Conservation (phyloP, 1,284 basidiomycete species). For the Ceratobasidium sp. region DNA sequence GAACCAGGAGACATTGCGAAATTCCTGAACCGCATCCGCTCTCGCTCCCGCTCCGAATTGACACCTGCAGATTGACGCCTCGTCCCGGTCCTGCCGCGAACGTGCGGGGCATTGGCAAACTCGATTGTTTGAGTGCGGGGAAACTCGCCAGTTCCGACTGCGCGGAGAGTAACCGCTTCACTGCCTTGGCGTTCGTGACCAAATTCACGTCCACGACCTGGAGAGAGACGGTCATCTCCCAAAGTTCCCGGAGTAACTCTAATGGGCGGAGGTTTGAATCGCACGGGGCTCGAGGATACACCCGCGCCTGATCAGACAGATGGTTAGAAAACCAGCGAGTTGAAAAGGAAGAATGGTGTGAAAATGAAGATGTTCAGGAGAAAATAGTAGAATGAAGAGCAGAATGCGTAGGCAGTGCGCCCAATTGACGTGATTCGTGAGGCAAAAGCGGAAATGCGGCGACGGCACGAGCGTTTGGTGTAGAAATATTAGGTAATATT, state of each 20-base stretch:
- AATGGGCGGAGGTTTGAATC: constrained; percentile 33
- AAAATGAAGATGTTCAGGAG: not conserved
- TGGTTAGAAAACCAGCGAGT: not conserved
- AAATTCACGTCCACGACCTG: constrained; percentile 42
- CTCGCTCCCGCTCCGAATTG: constrained; percentile 51
- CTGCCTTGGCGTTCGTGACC: constrained; percentile 33
- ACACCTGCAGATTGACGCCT: constrained; percentile 49
- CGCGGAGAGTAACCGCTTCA: constrained; percentile 11
- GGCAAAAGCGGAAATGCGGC: not conserved
- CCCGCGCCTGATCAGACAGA: constrained; percentile 19
- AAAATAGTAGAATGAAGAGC: not conserved
- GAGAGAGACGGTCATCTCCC: constrained; percentile 41
- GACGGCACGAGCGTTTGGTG: no score
- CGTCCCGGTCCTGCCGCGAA: constrained; percentile 40
- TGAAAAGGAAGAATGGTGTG: not conserved
- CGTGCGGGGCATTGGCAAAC: constrained; percentile 56
- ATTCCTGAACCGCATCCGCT: constrained; percentile 44
- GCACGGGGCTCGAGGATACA: constrained; percentile 26
- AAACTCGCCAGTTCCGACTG: constrained; percentile 52
- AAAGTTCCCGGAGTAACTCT: constrained; percentile 4
- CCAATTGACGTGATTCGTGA: not conserved
- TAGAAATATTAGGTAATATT: no score
- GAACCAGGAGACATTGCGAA: constrained; percentile 43
- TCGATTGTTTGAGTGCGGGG: constrained; percentile 66
- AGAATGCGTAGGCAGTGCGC: not conserved